Evolutionary conservation across 2,329 filamentous ascomycete genomes (phyloP).

Genomic region (Colletotrichum horii): DNA sequence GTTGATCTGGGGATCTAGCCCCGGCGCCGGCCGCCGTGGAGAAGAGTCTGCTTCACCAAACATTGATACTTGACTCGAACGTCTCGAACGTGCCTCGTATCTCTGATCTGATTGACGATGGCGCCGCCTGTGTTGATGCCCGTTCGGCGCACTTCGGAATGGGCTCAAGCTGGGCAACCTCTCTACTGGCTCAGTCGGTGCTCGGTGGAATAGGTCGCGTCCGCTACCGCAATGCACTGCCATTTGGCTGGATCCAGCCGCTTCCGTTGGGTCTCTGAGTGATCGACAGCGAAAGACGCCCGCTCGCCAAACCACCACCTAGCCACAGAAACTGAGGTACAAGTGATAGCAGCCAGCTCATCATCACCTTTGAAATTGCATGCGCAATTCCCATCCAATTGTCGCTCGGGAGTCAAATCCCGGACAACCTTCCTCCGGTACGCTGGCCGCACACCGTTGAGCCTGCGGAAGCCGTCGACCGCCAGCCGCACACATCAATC

Average conservation of each 20-base stretch:
- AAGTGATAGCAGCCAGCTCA: neutral
- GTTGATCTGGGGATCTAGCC: neutral
- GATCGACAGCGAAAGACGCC: neutral
- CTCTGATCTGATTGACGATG: neutral
- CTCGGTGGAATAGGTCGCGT: neutral
- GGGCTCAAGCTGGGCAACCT: neutral
- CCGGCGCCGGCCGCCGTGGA: neutral
- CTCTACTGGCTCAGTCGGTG: neutral
- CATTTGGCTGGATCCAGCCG: neutral
- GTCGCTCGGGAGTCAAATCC: neutral
- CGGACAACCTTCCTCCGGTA: neutral
- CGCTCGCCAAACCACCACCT: neutral
- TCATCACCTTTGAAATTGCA: neutral
- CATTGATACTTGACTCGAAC: neutral
- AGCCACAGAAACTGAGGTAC: neutral
- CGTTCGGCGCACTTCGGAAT: neutral
- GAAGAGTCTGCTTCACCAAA: neutral
- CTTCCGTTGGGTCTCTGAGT: neutral
- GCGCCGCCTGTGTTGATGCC: neutral
- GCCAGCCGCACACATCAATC: neutral
- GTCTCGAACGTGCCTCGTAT: neutral
- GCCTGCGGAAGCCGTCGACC: conserved; percentile 6
- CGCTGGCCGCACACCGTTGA: neutral
- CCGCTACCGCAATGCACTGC: neutral
- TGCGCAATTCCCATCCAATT: neutral